Conservation (phyloP, 2,329 filamentous ascomycete genomes). For the Aspergillus pseudoterreus region DNA sequence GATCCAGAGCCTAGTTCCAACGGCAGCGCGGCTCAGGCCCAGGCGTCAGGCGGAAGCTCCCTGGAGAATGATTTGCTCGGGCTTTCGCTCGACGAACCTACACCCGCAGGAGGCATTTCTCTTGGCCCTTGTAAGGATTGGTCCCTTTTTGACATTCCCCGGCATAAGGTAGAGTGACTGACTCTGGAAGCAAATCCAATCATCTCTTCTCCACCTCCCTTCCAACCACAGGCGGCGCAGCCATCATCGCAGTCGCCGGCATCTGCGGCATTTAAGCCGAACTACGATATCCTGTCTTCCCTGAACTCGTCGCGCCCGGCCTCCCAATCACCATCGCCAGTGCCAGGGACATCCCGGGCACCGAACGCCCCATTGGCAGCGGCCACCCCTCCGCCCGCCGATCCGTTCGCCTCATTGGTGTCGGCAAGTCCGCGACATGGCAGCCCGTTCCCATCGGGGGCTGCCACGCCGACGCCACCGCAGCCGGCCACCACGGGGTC, state of each 20-base stretch:
- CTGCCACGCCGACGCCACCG: constrained; percentile 16
- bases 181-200: constrained; percentile 40
- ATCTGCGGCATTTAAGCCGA: constrained; percentile 48
- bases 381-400: constrained; percentile 40
- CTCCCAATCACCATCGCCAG: constrained; percentile 49
- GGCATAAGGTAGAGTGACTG: background rate
- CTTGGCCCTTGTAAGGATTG: constrained; percentile 64
- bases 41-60: constrained; percentile 55
- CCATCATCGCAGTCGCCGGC: background rate
- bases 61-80: constrained; percentile 90
- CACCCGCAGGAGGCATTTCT: constrained; percentile 77
- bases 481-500: constrained; percentile 15
- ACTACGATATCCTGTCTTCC: constrained; percentile 56
- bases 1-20: constrained; percentile 54
- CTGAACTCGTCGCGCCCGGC: constrained; percentile 45
- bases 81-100: constrained; percentile 70
- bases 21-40: constrained; percentile 40
- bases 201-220: constrained; percentile 25
- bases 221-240: constrained; percentile 28
- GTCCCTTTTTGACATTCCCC: background rate
- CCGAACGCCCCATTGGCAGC: constrained; percentile 15
- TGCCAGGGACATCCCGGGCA: constrained; percentile 37
- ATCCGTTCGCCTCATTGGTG: constrained; percentile 60
- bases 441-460: constrained; percentile 34
- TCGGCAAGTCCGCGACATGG: constrained; percentile 50